Conservation (phyloP, 108 stramenopile species). For the Parietichytrium sp. region DNA sequence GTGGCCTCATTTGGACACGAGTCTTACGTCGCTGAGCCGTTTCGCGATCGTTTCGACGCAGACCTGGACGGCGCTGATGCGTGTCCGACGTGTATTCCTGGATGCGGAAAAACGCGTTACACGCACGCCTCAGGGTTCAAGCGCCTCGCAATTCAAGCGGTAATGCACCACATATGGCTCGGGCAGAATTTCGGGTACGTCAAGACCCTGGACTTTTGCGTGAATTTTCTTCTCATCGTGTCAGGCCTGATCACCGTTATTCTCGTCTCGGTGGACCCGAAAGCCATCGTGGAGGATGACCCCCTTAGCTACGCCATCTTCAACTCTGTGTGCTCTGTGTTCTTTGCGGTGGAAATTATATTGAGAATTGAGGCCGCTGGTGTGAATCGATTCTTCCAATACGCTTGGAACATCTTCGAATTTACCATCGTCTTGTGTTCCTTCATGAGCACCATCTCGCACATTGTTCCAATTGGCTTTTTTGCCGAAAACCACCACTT, state of each 20-base stretch:
- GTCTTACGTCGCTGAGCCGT: no score
- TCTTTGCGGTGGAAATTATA: neutral
- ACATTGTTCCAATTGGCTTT: neutral
- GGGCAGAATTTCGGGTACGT: neutral
- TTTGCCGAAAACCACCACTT: neutral
- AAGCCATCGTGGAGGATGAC: neutral
- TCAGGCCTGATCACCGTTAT: constrained; percentile 18
- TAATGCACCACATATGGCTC: constrained; percentile 7
- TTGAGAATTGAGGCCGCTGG: constrained; percentile 15
- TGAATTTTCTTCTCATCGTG: neutral
- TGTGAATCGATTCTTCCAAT: neutral
- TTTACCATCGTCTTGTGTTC: neutral
- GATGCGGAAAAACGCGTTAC: no score
- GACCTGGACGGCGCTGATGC: no score
- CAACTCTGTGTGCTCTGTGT: neutral
- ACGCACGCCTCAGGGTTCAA: no score
- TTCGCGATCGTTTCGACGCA: no score
- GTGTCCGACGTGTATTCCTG: no score
- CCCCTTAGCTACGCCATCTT: constrained; percentile 8
- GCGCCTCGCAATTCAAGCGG: neutral
- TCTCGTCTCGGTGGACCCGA: neutral
- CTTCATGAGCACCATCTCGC: neutral
- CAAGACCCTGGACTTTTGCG: neutral
- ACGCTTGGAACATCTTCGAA: constrained; percentile 29
- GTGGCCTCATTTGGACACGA: no score